These are phyloP conservation scores for Rhodomyrtus tomentosa DNA, from an alignment of 345 rosid genomes.

Conservation along the genomic window DNA sequence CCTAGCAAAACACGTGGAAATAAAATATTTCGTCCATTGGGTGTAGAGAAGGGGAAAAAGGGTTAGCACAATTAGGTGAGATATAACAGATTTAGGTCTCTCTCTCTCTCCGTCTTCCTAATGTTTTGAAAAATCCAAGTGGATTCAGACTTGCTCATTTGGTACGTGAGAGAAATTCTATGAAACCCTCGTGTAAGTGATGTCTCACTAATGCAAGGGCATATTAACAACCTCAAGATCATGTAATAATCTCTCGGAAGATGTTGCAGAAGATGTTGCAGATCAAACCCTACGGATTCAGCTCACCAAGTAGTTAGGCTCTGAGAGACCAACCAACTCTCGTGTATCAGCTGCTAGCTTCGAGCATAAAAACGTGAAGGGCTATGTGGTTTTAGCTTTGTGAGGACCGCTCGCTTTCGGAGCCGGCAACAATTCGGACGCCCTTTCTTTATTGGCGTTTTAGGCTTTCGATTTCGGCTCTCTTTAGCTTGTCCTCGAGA, in stretches of 20 bases:
- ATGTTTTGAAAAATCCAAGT: background rate
- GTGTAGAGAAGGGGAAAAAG: background rate
- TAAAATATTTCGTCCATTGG: background rate
- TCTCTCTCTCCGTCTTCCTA: background rate
- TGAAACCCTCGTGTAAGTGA: background rate
- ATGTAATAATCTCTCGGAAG: background rate
- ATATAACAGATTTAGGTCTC: background rate
- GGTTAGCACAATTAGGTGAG: background rate
- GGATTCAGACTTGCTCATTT: background rate
- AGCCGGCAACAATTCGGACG: background rate
- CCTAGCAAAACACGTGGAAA: background rate
- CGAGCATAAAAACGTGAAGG: background rate
- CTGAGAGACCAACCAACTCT: background rate
- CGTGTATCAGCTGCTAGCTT: background rate
- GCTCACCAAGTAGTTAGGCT: background rate
- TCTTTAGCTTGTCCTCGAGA: background rate
- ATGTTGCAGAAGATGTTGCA: background rate
- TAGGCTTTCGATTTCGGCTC: background rate
- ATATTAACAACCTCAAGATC: background rate
- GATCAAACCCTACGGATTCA: background rate
- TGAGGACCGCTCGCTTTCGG: background rate
- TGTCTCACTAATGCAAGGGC: background rate
- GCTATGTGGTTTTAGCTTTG: background rate
- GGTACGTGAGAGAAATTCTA: background rate
- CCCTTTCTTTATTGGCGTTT: background rate